These are phyloP conservation scores for Annulohypoxylon moriforme DNA, from an alignment of 495 filamentous ascomycete genomes.

Conservation along the genomic window DNA sequence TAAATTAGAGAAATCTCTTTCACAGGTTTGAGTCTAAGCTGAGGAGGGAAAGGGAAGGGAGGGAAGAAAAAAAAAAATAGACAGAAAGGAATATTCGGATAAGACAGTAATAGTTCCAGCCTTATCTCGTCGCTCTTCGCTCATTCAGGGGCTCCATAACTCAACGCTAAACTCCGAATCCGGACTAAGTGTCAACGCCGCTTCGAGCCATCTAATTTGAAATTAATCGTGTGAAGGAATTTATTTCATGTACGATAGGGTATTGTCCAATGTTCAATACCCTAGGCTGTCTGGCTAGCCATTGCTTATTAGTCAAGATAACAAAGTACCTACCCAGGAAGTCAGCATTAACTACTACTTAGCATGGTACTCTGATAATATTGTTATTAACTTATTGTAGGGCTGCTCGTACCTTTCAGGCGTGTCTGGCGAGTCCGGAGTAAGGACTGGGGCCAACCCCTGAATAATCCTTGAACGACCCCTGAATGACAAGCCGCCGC, in stretches of 20 bases:
- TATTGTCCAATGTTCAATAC: background rate
- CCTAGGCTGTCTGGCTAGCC: background rate
- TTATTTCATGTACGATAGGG: constrained; percentile 1
- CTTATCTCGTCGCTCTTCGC: background rate
- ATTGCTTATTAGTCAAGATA: background rate
- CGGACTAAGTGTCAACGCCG: constrained; percentile 20
- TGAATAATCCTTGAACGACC: constrained; percentile 3
- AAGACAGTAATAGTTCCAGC: constrained; percentile 9
- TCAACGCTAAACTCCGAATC: constrained; percentile 28
- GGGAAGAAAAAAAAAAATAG: background rate
- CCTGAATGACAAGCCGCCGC: constrained; percentile 24
- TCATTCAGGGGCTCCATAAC: background rate
- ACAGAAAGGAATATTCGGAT: background rate
- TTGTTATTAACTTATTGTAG: background rate
- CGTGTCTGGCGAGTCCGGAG: constrained; percentile 2
- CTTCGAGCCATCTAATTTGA: constrained; percentile 37
- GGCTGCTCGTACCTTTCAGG: constrained; percentile 20
- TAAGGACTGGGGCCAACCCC: constrained; percentile 26
- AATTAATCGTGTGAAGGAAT: constrained; percentile 9
- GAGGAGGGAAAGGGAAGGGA: background rate
- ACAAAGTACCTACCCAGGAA: background rate
- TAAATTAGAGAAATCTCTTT: constrained; percentile 3
- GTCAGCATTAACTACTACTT: background rate
- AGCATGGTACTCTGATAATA: background rate
- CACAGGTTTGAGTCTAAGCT: background rate